Percentiles rank a stretch among this genome's conserved stretches.
These are phyloP conservation scores for Porogramme epimiltina DNA, from an alignment of 1,284 basidiomycete genomes.

Conservation along the genomic window DNA sequence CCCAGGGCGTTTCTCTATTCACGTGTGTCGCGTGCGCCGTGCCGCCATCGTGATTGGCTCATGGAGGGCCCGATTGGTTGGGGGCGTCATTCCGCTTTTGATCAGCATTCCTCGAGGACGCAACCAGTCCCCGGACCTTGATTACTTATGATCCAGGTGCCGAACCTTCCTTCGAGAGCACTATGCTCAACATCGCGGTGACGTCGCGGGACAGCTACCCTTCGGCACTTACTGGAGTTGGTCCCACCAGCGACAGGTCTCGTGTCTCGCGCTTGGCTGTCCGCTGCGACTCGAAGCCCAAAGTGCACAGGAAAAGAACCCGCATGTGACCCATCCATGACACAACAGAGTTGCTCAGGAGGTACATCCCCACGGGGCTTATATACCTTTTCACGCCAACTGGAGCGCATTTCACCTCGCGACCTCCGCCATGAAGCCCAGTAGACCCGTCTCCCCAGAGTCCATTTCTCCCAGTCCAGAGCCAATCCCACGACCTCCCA, in stretches of 20 bases:
- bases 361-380: too few relatives aligned
- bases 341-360: not conserved
- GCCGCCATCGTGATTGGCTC: not conserved
- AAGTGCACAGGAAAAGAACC: not conserved
- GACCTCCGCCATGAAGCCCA: not conserved
- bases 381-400: too few relatives aligned
- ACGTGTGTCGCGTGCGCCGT: not conserved
- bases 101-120: slow-evolving; percentile 6
- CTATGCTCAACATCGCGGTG: too few relatives aligned
- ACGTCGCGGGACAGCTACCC: too few relatives aligned
- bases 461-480: too few relatives aligned
- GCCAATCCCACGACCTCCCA: not conserved
- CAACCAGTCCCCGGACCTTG: too few relatives aligned
- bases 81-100: slow-evolving; percentile 9
- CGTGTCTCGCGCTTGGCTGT: too few relatives aligned
- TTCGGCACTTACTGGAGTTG: too few relatives aligned
- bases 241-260: too few relatives aligned
- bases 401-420: too few relatives aligned
- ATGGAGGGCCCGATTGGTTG: not conserved
- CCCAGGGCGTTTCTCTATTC: not conserved
- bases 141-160: too few relatives aligned
- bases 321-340: slow-evolving; percentile 15
- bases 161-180: too few relatives aligned
- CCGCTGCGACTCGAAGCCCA: not conserved
- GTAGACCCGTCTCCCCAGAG: not conserved